Conservation (phyloP, 257 asterid species). For the Sherardia arvensis region DNA sequence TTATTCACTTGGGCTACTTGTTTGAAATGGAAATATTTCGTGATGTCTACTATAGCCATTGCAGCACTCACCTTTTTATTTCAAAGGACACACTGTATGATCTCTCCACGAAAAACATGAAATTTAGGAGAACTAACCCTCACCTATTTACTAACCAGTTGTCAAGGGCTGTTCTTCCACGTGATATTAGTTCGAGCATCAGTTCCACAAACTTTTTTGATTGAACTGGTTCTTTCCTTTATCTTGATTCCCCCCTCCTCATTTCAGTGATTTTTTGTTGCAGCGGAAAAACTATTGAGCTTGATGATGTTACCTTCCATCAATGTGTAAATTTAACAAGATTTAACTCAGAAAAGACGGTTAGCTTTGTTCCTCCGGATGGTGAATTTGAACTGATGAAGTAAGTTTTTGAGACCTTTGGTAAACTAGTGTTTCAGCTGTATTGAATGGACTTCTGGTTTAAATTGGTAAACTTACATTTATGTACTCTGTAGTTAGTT, state of each 20-base stretch:
- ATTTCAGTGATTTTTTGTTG: conserved; percentile 8
- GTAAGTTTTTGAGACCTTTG: conserved; percentile 44
- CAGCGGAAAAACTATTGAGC: conserved; percentile 99
- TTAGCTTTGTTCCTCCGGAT: conserved; percentile 99
- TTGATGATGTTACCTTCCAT: conserved; percentile 98
- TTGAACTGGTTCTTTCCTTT: neutral
- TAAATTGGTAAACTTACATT: neutral
- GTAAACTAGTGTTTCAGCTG: neutral
- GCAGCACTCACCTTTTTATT: neutral
- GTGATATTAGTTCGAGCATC: neutral
- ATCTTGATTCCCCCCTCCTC: neutral
- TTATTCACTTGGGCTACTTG: neutral
- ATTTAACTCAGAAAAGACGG: conserved; percentile 97
- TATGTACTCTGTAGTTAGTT: neutral
- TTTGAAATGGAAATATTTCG: neutral
- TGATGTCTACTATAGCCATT: neutral
- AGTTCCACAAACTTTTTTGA: neutral
- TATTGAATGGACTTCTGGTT: neutral
- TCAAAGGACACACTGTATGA: neutral
- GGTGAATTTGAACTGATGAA: conserved; percentile 99
- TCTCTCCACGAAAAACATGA: neutral
- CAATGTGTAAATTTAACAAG: conserved; percentile 98
- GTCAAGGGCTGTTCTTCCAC: neutral
- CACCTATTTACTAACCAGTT: neutral
- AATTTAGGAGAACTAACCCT: neutral